Evolutionary conservation across 495 filamentous ascomycete genomes (phyloP).

Genomic region (Tetracladium setigerum): DNA sequence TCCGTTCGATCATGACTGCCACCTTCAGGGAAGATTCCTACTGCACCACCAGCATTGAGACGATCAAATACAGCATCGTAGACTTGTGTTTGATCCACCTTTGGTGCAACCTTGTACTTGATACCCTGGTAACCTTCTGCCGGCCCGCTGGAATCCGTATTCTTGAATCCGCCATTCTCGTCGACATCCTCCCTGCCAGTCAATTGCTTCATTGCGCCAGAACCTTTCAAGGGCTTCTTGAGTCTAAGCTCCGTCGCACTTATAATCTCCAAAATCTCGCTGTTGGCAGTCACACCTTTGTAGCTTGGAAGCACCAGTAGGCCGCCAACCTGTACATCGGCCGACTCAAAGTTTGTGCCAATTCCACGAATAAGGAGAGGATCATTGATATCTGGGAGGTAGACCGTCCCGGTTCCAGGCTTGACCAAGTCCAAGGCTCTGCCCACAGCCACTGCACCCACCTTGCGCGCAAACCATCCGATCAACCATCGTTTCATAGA

Average conservation of each 20-base stretch:
- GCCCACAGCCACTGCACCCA: conserved; percentile 82
- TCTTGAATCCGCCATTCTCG: conserved; percentile 40
- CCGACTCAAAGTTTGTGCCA: conserved; percentile 76
- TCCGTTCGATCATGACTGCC: conserved; percentile 95
- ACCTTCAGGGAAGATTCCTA: conserved; percentile 97
- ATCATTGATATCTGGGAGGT: conserved; percentile 80
- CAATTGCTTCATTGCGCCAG: conserved; percentile 63
- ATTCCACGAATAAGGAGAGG: conserved; percentile 78
- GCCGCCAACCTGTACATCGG: conserved; percentile 68
- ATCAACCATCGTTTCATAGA: conserved; percentile 86
- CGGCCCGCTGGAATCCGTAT: conserved; percentile 43
- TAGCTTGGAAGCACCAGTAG: conserved; percentile 78
- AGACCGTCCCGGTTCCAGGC: conserved; percentile 70
- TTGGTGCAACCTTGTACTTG: conserved; percentile 80
- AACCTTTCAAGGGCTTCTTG: conserved; percentile 77
- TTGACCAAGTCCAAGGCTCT: conserved; percentile 84
- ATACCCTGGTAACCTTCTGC: conserved; percentile 64
- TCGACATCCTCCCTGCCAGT: conserved; percentile 68
- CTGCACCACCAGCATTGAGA: conserved; percentile 74
- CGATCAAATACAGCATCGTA: conserved; percentile 87
- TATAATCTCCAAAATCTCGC: conserved; percentile 71
- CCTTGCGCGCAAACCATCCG: conserved; percentile 66
- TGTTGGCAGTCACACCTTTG: conserved; percentile 67
- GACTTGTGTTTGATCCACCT: conserved; percentile 88
- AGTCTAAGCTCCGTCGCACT: conserved; percentile 75